Percentiles rank a stretch among this genome's conserved stretches.
These are phyloP conservation scores for Torulaspora gathmanii DNA, from an alignment of 805 yeast genomes.

Conservation along the genomic window DNA sequence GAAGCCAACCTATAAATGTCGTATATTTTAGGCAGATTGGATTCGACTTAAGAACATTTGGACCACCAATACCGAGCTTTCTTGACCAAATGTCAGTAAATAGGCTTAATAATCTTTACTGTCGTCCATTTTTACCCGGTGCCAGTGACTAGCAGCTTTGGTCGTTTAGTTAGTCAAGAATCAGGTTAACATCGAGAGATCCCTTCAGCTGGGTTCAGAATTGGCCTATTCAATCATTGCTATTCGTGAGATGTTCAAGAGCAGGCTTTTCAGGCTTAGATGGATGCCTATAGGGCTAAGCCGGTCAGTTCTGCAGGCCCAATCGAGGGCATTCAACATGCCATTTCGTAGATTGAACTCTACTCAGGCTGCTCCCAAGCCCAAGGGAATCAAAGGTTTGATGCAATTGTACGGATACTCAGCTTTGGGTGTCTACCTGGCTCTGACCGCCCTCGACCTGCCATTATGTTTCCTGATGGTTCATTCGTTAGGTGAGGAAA, in stretches of 20 bases:
- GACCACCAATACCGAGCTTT: background rate
- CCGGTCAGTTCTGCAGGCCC: slow-evolving; percentile 5
- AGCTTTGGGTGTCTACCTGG: slow-evolving; percentile 80
- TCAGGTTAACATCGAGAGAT: no score
- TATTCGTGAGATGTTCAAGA: background rate
- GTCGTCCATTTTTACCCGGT: background rate
- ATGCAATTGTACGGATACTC: slow-evolving; percentile 86
- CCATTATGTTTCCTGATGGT: slow-evolving; percentile 81
- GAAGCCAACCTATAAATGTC: background rate
- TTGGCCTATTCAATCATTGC: background rate
- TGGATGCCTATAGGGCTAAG: slow-evolving; percentile 1
- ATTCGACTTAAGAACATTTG: no score
- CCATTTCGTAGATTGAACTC: slow-evolving; percentile 9
- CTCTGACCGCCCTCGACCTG: slow-evolving; percentile 66
- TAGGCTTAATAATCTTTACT: background rate
- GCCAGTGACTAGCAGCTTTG: background rate
- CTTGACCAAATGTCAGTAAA: background rate
- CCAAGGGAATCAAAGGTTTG: slow-evolving; percentile 49
- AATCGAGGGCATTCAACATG: background rate
- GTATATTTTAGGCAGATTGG: background rate
- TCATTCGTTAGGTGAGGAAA: slow-evolving; percentile 82
- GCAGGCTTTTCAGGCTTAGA: background rate
- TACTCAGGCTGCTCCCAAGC: slow-evolving; percentile 14
- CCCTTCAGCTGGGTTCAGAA: background rate
- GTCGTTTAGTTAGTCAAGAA: no score